Base-by-base conservation (phyloP, 345 rosid species). In the Alliaria petiolata region DNA sequence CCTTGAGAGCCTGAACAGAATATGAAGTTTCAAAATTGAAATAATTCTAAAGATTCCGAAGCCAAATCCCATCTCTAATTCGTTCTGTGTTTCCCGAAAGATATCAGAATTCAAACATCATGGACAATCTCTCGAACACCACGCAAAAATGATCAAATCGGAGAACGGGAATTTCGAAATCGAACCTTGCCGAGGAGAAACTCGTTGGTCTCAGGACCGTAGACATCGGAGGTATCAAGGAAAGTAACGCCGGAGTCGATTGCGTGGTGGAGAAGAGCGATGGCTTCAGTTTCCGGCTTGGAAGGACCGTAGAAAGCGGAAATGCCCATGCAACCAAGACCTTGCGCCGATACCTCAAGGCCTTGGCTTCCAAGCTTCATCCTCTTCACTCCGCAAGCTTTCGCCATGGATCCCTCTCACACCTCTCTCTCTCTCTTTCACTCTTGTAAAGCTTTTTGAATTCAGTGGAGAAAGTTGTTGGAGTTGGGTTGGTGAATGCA, bases 321-420 rank as follows among this genome's bases (percentile, higher is more conserved):
- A 69, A 81, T 31, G 4, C 80, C 76, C 80, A 72, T 58, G 47
- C 82, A 81, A 25, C 84, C 82, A 12, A 81, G 78, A 1, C 82
- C 84, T 22, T 81, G 84, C 7, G 84, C 81, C 0, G 79, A 78
- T 2, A 81, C 75, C 44, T 71, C 52, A 1, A 71, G 33, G 1
- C 75, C 75, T 49, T 71, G 60, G 61, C 75, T 71, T 51, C 75
- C 75, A 0, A 71, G 59, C 28, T 61, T 71, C 4, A 71, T 71
- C 60, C 43, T 70, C n/a, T 34, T 19, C 38, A 71, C 63, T 35
- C 35, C 35, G 35, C 35, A 33, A 33, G 35, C 35, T 26, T 28
- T 5, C 6, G 31, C 31, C 31, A 28, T 28, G 1, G 0, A 7
- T 56, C 8, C 44, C 15, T 0, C 6, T 31, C n/a, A n/a, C n/a